Evolutionary conservation across 2,329 filamentous ascomycete species (phyloP).

Genomic region (Pseudophaeomoniella oleicola): DNA sequence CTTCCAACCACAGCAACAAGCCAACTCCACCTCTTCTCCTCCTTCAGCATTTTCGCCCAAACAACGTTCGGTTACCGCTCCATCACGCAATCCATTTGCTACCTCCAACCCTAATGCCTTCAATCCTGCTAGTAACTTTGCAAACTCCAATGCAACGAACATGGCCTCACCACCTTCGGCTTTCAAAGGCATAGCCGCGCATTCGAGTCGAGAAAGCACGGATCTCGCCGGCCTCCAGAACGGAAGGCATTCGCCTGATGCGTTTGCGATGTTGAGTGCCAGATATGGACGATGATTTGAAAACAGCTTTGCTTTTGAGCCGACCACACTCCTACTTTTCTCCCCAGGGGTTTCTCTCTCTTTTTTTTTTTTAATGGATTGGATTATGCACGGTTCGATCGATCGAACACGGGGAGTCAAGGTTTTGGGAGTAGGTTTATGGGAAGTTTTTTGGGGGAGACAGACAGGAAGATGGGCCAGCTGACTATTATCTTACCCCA

Average conservation of each 20-base stretch:
- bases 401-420: too few relatives aligned
- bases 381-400: too few relatives aligned
- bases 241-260: slow-evolving; percentile 35
- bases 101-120: slow-evolving; percentile 5
- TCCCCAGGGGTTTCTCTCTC: too few relatives aligned
- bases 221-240: slow-evolving; percentile 30
- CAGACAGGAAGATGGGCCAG: too few relatives aligned
- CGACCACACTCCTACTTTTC: too few relatives aligned
- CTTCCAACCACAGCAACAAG: slow-evolving; percentile 6
- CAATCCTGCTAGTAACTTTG: neutral
- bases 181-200: slow-evolving; percentile 5
- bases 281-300: slow-evolving; percentile 18
- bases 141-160: slow-evolving; percentile 1
- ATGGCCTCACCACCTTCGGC: too few relatives aligned
- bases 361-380: too few relatives aligned
- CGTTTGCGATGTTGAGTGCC: slow-evolving; percentile 34
- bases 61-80: slow-evolving; percentile 13
- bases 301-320: too few relatives aligned
- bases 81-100: slow-evolving; percentile 18
- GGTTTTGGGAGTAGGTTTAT: too few relatives aligned
- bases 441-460: too few relatives aligned
- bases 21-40: slow-evolving; percentile 1
- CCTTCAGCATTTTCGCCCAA: neutral
- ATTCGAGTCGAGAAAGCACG: slow-evolving; percentile 32
- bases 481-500: too few relatives aligned